Conservation (phyloP, 2,329 filamentous ascomycete genomes). For the Rutstroemia sp. region DNA sequence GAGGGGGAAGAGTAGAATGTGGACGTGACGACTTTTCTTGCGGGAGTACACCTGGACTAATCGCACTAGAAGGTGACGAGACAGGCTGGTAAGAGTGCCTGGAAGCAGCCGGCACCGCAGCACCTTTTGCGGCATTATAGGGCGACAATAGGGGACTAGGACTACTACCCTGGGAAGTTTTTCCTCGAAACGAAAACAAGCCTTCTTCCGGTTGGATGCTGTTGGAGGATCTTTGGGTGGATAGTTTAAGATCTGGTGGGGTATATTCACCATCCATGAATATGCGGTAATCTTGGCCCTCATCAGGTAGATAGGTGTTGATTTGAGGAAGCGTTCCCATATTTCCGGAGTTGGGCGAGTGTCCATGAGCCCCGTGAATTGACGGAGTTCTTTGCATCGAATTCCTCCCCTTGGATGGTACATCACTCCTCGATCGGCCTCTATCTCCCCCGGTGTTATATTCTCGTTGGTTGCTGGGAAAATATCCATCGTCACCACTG, state of each 20-base stretch:
- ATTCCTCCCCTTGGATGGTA: neutral
- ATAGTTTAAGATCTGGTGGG: neutral
- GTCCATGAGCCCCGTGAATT: neutral
- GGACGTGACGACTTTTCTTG: neutral
- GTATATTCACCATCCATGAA: neutral
- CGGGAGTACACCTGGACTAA: neutral
- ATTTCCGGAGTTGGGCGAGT: neutral
- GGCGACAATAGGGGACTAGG: neutral
- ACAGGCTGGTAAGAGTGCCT: neutral
- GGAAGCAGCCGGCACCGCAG: slow-evolving; percentile 10
- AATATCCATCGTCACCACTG: neutral
- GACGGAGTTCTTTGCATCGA: neutral
- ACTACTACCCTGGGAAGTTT: neutral
- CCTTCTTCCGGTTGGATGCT: slow-evolving; percentile 8
- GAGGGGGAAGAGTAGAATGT: neutral
- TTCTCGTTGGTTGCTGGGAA: neutral
- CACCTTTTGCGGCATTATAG: slow-evolving; percentile 12
- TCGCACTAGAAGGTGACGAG: neutral
- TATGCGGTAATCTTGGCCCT: neutral
- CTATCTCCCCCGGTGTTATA: no score
- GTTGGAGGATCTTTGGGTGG: neutral
- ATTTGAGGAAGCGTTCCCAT: neutral
- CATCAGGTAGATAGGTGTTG: neutral
- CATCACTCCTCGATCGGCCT: no score
- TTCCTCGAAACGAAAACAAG: slow-evolving; percentile 2